Percentiles rank a stretch among this genome's conserved stretches.
Evolutionary conservation across 305 asterid species (phyloP).

Genomic region (Solanum hybrid): DNA sequence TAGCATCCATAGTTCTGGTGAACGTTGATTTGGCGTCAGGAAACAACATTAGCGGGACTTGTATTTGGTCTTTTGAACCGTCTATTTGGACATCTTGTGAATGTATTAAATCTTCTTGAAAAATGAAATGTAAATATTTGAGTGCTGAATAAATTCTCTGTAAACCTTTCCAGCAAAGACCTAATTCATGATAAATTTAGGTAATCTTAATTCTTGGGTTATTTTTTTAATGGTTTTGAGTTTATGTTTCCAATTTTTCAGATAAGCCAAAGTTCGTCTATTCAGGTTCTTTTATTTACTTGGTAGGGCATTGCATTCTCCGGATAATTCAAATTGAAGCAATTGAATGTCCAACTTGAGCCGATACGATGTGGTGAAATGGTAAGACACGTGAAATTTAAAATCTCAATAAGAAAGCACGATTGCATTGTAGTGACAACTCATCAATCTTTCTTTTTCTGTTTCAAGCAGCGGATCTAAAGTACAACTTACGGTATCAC

Average conservation of each 20-base stretch:
- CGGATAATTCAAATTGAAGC: neutral
- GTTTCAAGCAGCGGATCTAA: no score
- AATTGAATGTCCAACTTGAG: neutral
- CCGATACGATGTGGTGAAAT: neutral
- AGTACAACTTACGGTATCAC: neutral
- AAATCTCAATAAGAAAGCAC: no score
- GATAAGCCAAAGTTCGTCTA: neutral
- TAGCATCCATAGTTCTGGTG: neutral
- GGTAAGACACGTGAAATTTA: neutral
- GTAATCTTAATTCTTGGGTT: neutral
- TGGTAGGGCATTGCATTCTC: neutral
- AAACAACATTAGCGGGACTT: neutral
- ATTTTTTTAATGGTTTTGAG: no score
- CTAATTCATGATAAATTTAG: neutral
- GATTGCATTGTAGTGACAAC: no score
- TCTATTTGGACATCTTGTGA: neutral
- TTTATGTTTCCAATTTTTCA: neutral
- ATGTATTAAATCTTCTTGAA: neutral
- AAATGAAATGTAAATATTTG: neutral
- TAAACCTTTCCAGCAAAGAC: neutral
- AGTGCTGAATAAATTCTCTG: neutral
- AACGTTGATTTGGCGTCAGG: neutral
- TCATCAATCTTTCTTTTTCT: no score
- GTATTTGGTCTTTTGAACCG: neutral
- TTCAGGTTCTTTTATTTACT: no score